Conservation (phyloP, 257 asterid species). For the Dorcoceras hygrometricum region DNA sequence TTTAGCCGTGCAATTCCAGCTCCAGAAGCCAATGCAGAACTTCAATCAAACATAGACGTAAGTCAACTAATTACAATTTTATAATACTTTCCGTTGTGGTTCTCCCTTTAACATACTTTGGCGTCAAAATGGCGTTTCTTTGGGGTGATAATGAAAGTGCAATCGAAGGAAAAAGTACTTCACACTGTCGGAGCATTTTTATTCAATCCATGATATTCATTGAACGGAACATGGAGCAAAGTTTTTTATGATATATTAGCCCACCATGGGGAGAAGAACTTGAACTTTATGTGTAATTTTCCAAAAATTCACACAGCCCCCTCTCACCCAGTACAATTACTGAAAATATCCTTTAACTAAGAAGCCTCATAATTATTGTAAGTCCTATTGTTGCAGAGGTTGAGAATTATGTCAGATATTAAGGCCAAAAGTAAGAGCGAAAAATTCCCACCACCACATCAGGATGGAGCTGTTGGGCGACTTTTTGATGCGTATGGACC, state of each 20-base stretch:
- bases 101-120: not conserved
- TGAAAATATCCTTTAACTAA: not conserved
- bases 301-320: not conserved
- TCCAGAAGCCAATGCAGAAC: slow-evolving; percentile 65
- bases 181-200: too few relatives aligned
- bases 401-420: slow-evolving; percentile 57
- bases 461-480: slow-evolving; percentile 72
- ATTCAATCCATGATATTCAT: too few relatives aligned
- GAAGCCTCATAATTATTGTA: not conserved
- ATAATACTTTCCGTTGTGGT: not conserved
- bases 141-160: not conserved
- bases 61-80: slow-evolving; percentile 12
- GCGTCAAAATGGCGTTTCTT: not conserved
- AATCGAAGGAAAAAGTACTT: too few relatives aligned
- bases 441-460: slow-evolving; percentile 92
- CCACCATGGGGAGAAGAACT: not conserved
- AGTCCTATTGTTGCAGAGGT: slow-evolving; percentile 43
- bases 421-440: slow-evolving; percentile 74
- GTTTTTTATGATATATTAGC: not conserved
- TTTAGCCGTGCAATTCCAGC: slow-evolving; percentile 52
- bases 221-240: too few relatives aligned
- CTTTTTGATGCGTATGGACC: slow-evolving; percentile 41
- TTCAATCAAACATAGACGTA: slow-evolving; percentile 49
- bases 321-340: not conserved
- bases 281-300: too few relatives aligned